Evolutionary conservation across 2,329 filamentous ascomycete species (phyloP).

Genomic region (Aspergillus terreus): DNA sequence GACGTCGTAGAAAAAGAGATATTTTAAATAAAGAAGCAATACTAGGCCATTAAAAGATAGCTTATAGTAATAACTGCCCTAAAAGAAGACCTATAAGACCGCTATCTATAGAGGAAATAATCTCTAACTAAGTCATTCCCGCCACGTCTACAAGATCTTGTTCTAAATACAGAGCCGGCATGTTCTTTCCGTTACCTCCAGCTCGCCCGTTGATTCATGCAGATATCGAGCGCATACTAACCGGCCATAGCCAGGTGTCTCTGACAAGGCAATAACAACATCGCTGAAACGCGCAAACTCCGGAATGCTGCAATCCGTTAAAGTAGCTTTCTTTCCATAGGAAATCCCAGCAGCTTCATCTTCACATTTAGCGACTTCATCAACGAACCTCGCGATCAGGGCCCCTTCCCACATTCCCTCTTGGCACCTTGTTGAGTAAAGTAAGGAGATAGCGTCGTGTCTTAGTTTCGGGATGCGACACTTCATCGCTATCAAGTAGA

Average conservation of each 20-base stretch:
- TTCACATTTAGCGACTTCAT: not conserved
- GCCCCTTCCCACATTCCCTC: conserved; percentile 7
- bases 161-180: too few relatives aligned
- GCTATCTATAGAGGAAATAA: too few relatives aligned
- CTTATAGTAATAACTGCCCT: too few relatives aligned
- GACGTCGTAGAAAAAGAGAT: too few relatives aligned
- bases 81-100: too few relatives aligned
- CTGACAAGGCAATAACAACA: not conserved
- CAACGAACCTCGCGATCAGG: conserved; percentile 1
- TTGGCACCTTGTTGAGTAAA: not conserved
- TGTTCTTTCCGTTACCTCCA: not conserved
- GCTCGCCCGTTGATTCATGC: conserved; percentile 4
- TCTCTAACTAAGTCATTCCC: too few relatives aligned
- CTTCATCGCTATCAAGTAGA: conserved; percentile 3
- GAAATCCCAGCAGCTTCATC: not conserved
- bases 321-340: not conserved
- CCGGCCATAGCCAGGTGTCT: not conserved
- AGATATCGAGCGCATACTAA: conserved; percentile 1
- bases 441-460: not conserved
- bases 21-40: too few relatives aligned
- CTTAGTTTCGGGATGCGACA: not conserved
- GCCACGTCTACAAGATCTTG: too few relatives aligned
- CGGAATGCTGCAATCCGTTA: not conserved
- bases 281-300: conserved; percentile 2
- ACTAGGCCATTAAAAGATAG: too few relatives aligned